phyloP scores from a whole-genome alignment of 805 yeast species.

The Saccharomyces paradoxus region DNA sequence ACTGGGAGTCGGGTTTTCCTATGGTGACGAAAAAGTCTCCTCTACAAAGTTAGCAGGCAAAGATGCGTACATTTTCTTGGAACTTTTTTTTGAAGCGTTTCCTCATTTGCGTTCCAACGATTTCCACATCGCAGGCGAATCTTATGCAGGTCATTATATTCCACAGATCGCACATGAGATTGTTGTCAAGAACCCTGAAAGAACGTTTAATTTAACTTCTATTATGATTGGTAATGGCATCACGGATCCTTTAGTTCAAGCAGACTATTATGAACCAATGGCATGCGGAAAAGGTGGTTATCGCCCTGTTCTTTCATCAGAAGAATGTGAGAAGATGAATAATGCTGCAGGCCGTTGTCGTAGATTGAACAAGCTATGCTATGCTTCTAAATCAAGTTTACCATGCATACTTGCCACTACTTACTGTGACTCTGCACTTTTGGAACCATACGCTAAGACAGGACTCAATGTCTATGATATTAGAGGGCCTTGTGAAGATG shows the following conservation, averaged over 20 bases:
- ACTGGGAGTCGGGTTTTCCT: conserved; percentile 84
- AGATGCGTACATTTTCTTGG: conserved; percentile 80
- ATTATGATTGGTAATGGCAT: conserved; percentile 89
- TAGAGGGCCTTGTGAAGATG: conserved; percentile 67
- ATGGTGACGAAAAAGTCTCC: conserved; percentile 54
- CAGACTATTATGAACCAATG: conserved; percentile 80
- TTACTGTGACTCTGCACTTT: conserved; percentile 64
- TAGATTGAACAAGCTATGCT: conserved; percentile 56
- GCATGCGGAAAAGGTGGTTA: conserved; percentile 89
- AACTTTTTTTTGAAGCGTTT: conserved; percentile 74
- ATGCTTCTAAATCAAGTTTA: conserved; percentile 52
- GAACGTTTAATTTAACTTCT: conserved; percentile 60
- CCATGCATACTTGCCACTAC: conserved; percentile 78
- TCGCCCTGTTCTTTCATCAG: conserved; percentile 62
- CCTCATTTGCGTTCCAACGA: conserved; percentile 53
- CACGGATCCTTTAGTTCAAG: conserved; percentile 76
- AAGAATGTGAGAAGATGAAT: conserved; percentile 59
- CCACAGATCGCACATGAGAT: conserved; percentile 60
- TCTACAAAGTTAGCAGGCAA: conserved; percentile 76
- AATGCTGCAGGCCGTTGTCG: conserved; percentile 57
- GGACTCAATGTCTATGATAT: conserved; percentile 86
- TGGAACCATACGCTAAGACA: conserved; percentile 64
- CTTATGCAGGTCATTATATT: conserved; percentile 78
- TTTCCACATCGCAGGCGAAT: conserved; percentile 79
- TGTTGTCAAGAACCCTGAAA: conserved; percentile 34